Conservation (phyloP, 225 moss, liverwort and hornwort genomes). For the Pseudisothecium myosuroides region DNA sequence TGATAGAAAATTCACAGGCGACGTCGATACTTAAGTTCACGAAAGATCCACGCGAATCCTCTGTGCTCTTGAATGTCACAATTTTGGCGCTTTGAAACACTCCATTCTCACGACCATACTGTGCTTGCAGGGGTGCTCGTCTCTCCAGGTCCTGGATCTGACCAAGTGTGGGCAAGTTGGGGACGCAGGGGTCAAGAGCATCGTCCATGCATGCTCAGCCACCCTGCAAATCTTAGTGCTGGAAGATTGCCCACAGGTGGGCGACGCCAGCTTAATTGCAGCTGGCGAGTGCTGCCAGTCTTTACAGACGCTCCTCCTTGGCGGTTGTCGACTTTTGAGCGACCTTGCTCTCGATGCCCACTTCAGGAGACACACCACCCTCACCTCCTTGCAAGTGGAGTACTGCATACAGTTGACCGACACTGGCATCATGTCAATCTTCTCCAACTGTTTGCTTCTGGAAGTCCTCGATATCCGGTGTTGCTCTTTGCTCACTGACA, state of each 20-base stretch:
- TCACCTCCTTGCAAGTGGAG: constrained; percentile 3
- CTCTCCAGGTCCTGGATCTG: constrained; percentile 19
- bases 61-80: not conserved
- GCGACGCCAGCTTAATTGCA: constrained; percentile 8
- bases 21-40: not conserved
- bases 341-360: constrained; percentile 10
- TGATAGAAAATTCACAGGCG: not conserved
- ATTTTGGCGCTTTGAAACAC: not conserved
- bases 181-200: constrained; percentile 6
- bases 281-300: constrained; percentile 7
- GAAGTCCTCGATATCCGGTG: constrained; percentile 15
- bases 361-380: constrained; percentile 5
- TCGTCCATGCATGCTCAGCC: not conserved
- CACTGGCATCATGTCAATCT: constrained; percentile 6
- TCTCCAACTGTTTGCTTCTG: not conserved
- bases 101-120: not conserved
- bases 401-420: constrained; percentile 20
- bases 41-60: not conserved
- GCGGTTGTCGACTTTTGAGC: constrained; percentile 14
- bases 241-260: constrained; percentile 19
- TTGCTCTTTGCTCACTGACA: constrained; percentile 19
- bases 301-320: constrained; percentile 8
- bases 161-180: constrained; percentile 17
- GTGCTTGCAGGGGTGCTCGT: constrained; percentile 10
- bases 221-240: constrained; percentile 9